Percentiles rank a stretch among this genome's conserved stretches.
phyloP scores from a whole-genome alignment of 208 protist genomes.

The Leishmania braziliensis region DNA sequence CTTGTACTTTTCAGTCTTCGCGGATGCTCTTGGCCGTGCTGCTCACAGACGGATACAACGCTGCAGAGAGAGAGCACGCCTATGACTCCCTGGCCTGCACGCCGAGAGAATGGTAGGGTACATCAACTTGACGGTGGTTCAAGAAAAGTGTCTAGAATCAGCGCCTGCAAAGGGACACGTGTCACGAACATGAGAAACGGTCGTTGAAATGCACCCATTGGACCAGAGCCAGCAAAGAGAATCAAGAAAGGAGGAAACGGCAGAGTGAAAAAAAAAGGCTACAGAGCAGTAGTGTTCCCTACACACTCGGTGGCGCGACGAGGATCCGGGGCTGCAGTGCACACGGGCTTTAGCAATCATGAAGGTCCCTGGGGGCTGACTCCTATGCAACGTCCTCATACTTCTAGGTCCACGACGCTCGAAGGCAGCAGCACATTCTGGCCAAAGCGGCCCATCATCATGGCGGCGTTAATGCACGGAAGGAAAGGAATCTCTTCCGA shows the following conservation, averaged over 20 bases:
- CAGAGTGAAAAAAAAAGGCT: not conserved
- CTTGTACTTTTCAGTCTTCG: not conserved
- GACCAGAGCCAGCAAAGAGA: not conserved
- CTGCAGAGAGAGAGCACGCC: not conserved
- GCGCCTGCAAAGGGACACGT: not conserved
- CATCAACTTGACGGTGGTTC: not conserved
- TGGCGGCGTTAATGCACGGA: constrained; percentile 59
- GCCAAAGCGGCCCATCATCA: constrained; percentile 31
- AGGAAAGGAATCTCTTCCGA: constrained; percentile 32
- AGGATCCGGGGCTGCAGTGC: not conserved
- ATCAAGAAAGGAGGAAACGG: not conserved
- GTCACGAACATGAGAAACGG: not conserved
- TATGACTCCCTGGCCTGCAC: not conserved
- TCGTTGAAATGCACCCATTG: not conserved
- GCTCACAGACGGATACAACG: not conserved
- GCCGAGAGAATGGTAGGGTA: not conserved
- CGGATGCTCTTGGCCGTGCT: not conserved
- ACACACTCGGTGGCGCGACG: not conserved
- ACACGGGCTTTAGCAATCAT: not conserved
- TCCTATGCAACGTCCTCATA: constrained; percentile 19
- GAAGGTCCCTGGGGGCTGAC: not conserved
- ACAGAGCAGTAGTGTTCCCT: not conserved
- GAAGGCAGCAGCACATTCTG: constrained; percentile 27
- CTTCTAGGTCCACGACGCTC: constrained; percentile 52
- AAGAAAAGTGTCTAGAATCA: not conserved